phyloP scores from a whole-genome alignment of 176 grass and related monocot genomes.

The Paspalum vaginatum region DNA sequence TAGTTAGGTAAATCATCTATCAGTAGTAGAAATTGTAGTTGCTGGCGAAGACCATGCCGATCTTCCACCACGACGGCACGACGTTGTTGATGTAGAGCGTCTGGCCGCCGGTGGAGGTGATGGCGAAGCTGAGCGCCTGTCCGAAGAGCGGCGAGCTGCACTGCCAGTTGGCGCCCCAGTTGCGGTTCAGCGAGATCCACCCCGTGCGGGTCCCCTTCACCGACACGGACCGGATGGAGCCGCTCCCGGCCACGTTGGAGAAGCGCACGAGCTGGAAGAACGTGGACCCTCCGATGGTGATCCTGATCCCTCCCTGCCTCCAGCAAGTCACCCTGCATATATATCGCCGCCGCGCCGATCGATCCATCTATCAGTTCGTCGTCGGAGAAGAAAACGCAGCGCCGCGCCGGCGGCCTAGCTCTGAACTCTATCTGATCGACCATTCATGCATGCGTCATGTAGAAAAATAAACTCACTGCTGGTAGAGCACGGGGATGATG shows the following conservation, averaged over 20 bases:
- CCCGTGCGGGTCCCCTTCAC: constrained; percentile 20
- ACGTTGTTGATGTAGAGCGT: constrained; percentile 17
- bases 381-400: background rate
- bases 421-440: too few relatives aligned
- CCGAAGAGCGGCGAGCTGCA: constrained; percentile 23
- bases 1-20: background rate
- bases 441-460: too few relatives aligned
- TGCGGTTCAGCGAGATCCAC: constrained; percentile 33
- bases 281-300: constrained; percentile 21
- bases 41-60: background rate
- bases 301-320: constrained; percentile 22
- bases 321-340: constrained; percentile 28
- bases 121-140: constrained; percentile 38
- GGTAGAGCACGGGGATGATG: constrained; percentile 37
- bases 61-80: constrained; percentile 18
- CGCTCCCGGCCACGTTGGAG: constrained; percentile 31
- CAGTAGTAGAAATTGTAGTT: constrained; percentile 20
- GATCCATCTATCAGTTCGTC: background rate
- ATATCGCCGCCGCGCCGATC: background rate
- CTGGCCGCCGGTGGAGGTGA: constrained; percentile 41
- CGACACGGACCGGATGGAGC: constrained; percentile 25
- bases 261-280: constrained; percentile 19
- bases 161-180: constrained; percentile 60
- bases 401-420: background rate
- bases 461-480: background rate